Evolutionary conservation across 345 rosid species (phyloP).

Genomic region (Noccaea caerulescens): DNA sequence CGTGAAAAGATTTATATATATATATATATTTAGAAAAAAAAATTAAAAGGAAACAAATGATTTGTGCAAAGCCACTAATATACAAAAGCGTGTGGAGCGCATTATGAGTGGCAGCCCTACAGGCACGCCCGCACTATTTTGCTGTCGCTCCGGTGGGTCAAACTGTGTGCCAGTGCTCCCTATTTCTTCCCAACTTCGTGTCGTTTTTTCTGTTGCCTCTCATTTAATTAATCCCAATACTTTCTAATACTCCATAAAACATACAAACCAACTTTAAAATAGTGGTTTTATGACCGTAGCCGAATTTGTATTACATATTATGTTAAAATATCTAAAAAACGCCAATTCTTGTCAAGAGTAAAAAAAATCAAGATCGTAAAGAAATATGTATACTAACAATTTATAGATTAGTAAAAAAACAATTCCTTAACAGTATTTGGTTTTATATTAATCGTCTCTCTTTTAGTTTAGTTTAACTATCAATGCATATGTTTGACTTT

Average conservation of each 20-base stretch:
- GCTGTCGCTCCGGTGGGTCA: constrained; percentile 46
- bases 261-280: constrained; percentile 9
- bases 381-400: not conserved
- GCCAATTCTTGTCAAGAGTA: no score
- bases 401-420: not conserved
- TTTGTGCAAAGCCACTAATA: constrained; percentile 46
- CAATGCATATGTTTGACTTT: not conserved
- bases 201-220: constrained; percentile 28
- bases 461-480: not conserved
- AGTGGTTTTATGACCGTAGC: constrained; percentile 17
- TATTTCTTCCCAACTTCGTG: constrained; percentile 41
- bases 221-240: constrained; percentile 4
- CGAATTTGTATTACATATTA: not conserved
- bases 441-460: not conserved
- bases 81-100: constrained; percentile 51
- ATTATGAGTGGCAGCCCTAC: constrained; percentile 43
- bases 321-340: not conserved
- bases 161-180: constrained; percentile 41
- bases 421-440: not conserved
- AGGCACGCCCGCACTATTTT: constrained; percentile 43
- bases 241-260: constrained; percentile 12
- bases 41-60: constrained; percentile 27
- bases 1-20: not conserved
- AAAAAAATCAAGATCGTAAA: not conserved
- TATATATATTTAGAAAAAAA: not conserved